A percentile compares a stretch with the other conserved stretches of the same genome.
These are phyloP conservation scores for Blastocystis sp. DNA, from an alignment of 352 stramenopile species.

Conservation along the genomic window DNA sequence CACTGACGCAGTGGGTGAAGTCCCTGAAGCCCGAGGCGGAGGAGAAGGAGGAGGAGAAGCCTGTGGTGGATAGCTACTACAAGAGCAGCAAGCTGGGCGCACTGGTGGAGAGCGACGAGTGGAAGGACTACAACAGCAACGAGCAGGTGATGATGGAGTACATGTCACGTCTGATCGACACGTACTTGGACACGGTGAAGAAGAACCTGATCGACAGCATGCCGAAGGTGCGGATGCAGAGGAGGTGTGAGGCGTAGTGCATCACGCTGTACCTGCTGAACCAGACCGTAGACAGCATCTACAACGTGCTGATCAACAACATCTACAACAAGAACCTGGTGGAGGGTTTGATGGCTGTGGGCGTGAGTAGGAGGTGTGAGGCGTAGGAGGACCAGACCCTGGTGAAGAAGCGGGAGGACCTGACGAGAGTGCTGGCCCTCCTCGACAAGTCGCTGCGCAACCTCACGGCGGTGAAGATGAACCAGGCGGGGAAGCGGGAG, in stretches of 20 bases:
- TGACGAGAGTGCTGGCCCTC: background rate
- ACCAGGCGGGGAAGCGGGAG: background rate
- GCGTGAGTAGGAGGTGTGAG: background rate
- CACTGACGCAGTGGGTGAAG: background rate
- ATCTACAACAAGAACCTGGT: background rate
- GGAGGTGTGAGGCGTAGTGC: conserved; percentile 87
- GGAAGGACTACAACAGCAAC: conserved; percentile 86
- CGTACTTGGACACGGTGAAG: conserved; percentile 20
- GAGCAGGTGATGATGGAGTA: background rate
- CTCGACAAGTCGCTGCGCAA: conserved; percentile 55
- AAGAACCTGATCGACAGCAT: background rate
- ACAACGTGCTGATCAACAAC: background rate
- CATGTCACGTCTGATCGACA: background rate
- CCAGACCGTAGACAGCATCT: background rate
- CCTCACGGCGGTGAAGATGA: conserved; percentile 22
- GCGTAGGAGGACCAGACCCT: conserved; percentile 3
- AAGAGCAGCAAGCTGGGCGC: no score
- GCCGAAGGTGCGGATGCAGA: conserved; percentile 13
- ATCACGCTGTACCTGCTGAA: conserved; percentile 76
- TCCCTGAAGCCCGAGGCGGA: background rate
- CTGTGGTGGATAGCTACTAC: background rate
- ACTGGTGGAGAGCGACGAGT: conserved; percentile 88
- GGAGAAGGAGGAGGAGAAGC: background rate
- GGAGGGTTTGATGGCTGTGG: conserved; percentile 12
- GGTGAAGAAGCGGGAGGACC: conserved; percentile 22